Conservation (phyloP, 2,329 filamentous ascomycete species). For the Ophiocordyceps sinensis region DNA sequence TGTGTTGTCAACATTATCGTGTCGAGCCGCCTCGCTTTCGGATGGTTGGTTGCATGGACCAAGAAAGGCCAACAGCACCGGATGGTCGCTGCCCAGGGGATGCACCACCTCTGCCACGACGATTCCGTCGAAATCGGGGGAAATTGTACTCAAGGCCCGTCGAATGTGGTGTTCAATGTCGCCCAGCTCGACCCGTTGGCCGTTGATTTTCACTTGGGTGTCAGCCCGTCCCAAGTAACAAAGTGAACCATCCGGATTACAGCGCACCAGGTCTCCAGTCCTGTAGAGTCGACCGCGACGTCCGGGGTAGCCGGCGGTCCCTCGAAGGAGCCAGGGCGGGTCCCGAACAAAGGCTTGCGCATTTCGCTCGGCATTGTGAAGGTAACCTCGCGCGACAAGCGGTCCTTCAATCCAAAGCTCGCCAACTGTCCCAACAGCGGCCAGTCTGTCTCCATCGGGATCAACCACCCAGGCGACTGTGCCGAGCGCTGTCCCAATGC, state of each 20-base stretch:
- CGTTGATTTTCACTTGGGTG: conserved; percentile 34
- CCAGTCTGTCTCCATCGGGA: conserved; percentile 5
- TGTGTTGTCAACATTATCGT: no score
- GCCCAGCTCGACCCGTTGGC: conserved; percentile 33
- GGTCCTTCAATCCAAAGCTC: conserved; percentile 9
- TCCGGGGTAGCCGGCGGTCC: background rate
- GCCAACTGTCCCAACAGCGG: conserved; percentile 6
- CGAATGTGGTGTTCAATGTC: conserved; percentile 7
- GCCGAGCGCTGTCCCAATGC: background rate
- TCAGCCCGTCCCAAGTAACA: conserved; percentile 32
- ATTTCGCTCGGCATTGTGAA: conserved; percentile 3
- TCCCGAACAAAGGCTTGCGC: conserved; percentile 10
- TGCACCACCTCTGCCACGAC: no score
- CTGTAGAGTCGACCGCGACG: conserved; percentile 21
- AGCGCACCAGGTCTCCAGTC: conserved; percentile 31
- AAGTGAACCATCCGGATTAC: conserved; percentile 22
- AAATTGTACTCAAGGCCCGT: background rate
- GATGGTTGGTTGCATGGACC: no score
- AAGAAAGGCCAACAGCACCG: no score
- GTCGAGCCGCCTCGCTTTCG: no score
- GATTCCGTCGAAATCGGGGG: no score
- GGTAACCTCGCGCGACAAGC: conserved; percentile 7
- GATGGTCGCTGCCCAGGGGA: background rate
- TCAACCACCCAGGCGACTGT: conserved; percentile 7
- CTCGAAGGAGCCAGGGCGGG: conserved; percentile 3